phyloP scores from a whole-genome alignment of 345 rosid species.

The Theobroma cacao region DNA sequence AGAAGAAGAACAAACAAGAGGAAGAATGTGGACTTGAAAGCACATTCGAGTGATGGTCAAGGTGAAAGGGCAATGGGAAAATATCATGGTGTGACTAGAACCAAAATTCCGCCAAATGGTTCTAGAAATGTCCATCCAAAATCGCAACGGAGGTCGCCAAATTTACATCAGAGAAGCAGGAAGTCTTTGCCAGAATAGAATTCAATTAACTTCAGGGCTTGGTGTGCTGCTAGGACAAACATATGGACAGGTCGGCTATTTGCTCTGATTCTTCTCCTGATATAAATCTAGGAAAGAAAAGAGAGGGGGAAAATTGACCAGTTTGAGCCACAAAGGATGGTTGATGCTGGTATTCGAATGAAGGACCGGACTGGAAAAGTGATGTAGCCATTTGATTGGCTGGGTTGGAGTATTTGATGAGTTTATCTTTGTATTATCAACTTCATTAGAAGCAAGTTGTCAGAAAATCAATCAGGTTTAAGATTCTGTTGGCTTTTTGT shows the following conservation, averaged over 20 bases:
- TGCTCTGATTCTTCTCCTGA: neutral
- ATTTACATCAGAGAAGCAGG: neutral
- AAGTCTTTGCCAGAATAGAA: neutral
- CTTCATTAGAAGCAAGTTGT: neutral
- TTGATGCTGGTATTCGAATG: neutral
- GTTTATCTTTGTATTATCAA: neutral
- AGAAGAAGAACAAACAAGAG: conserved; percentile 17
- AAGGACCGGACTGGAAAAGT: neutral
- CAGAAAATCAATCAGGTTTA: neutral
- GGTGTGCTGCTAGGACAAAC: neutral
- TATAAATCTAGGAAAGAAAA: neutral
- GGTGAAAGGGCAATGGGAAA: conserved; percentile 20
- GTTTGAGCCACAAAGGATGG: neutral
- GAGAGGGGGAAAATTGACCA: neutral
- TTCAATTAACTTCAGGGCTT: neutral
- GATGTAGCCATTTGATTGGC: neutral
- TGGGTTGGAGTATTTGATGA: neutral
- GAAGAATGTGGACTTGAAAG: conserved; percentile 2
- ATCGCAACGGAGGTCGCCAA: neutral
- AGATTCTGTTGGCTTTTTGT: neutral
- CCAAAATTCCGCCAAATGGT: neutral
- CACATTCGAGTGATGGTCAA: conserved; percentile 2
- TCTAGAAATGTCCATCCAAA: neutral
- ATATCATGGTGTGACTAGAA: neutral
- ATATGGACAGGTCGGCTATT: neutral